These are phyloP conservation scores for Calycina marina DNA, from an alignment of 2,329 filamentous ascomycete species.

Conservation along the genomic window DNA sequence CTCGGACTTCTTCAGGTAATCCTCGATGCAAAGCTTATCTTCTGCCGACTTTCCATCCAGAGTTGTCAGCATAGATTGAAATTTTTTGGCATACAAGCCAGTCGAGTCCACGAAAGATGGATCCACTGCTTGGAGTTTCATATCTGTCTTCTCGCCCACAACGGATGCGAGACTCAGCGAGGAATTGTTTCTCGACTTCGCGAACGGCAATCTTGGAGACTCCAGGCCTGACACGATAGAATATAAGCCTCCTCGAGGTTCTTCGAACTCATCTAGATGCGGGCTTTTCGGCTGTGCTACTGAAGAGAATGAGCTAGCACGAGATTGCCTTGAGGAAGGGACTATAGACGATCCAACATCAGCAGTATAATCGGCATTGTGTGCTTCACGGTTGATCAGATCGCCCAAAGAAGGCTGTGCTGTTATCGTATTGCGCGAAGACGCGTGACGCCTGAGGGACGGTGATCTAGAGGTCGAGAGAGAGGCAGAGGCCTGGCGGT, in stretches of 20 bases:
- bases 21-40: conserved; percentile 46
- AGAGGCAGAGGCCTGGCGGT: no score
- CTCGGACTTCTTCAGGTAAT: conserved; percentile 48
- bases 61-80: conserved; percentile 39
- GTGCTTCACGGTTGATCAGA: no score
- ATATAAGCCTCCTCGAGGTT: no score
- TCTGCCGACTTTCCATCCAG: conserved; percentile 41
- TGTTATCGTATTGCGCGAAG: no score
- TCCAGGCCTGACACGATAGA: no score
- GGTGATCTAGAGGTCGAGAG: no score
- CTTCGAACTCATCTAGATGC: conserved; percentile 3
- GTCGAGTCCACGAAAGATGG: conserved; percentile 52
- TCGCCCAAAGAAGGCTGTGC: no score
- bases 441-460: no score
- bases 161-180: conserved; percentile 33
- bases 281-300: background rate
- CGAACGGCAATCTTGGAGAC: no score
- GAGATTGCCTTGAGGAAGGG: no score
- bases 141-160: conserved; percentile 45
- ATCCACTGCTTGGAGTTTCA: conserved; percentile 50
- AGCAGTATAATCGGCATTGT: no score
- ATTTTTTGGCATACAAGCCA: conserved; percentile 43
- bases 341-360: no score
- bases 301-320: background rate
- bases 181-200: conserved; percentile 18